Evolutionary conservation across 2,329 filamentous ascomycete genomes (phyloP).

Genomic region (Sphaerulina vaccinii): DNA sequence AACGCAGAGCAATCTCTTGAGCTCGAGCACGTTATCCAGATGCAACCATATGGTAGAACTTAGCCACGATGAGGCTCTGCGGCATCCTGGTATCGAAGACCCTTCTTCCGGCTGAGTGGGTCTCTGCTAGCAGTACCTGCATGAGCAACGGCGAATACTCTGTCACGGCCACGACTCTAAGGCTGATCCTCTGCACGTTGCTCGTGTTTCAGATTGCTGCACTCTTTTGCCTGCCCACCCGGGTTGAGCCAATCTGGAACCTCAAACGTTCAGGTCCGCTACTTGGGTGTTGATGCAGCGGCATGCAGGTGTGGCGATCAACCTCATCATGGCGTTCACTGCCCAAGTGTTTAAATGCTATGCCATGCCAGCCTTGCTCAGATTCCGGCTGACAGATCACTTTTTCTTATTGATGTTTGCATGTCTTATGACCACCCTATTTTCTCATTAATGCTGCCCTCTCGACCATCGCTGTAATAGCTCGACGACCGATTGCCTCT

Average conservation of each 20-base stretch:
- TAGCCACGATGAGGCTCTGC: slow-evolving; percentile 14
- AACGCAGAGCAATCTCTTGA: not conserved
- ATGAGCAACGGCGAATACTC: slow-evolving; percentile 28
- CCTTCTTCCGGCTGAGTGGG: slow-evolving; percentile 17
- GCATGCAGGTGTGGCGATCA: slow-evolving; percentile 29
- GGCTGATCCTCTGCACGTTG: slow-evolving; percentile 28
- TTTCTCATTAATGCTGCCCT: slow-evolving; percentile 25
- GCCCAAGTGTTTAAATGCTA: slow-evolving; percentile 24
- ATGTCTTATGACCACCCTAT: slow-evolving; percentile 23
- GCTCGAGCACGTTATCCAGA: not conserved
- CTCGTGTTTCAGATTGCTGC: slow-evolving; percentile 27
- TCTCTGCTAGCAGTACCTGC: slow-evolving; percentile 30
- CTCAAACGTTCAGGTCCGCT: slow-evolving; percentile 14
- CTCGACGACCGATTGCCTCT: slow-evolving; percentile 14
- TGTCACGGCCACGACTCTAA: slow-evolving; percentile 21
- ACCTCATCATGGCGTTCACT: slow-evolving; percentile 16
- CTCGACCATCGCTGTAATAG: slow-evolving; percentile 26
- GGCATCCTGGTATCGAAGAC: slow-evolving; percentile 13
- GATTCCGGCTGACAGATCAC: slow-evolving; percentile 10
- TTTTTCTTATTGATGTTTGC: slow-evolving; percentile 19
- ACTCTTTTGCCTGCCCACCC: slow-evolving; percentile 17
- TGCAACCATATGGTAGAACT: not conserved
- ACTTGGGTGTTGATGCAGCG: slow-evolving; percentile 12
- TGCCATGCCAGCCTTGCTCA: slow-evolving; percentile 22
- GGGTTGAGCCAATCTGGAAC: slow-evolving; percentile 29